Conservation (phyloP, 176 grass and related monocot genomes). For the Carex scoparia region DNA sequence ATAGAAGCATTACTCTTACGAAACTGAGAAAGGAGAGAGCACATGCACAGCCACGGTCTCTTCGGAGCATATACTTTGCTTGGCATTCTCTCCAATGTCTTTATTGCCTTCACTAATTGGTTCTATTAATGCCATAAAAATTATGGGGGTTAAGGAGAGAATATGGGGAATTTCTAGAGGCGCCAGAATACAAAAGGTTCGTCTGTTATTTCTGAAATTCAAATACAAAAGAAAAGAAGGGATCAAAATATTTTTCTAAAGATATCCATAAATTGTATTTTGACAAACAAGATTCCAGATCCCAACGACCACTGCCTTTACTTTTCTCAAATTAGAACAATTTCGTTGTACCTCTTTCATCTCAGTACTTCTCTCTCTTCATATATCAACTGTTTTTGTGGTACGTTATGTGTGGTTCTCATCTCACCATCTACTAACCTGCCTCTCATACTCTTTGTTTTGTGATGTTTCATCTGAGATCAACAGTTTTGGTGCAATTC, state of each 20-base stretch:
- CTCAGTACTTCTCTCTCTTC: not conserved
- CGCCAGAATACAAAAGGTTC: not conserved
- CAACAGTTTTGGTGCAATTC: not conserved
- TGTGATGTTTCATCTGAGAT: not conserved
- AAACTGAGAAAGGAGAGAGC: not conserved
- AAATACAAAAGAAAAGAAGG: not conserved
- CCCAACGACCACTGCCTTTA: not conserved
- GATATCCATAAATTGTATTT: not conserved
- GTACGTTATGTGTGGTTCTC: not conserved
- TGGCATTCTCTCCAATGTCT: conserved; percentile 1
- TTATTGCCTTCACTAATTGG: conserved; percentile 8
- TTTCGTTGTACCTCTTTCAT: conserved; percentile 10
- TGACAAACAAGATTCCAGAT: not conserved
- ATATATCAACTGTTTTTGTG: not conserved
- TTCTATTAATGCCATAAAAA: not conserved
- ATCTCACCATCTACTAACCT: too few species aligned
- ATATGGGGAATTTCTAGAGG: not conserved
- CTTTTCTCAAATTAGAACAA: conserved; percentile 6
- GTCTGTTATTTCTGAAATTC: conserved; percentile 1
- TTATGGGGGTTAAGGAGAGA: not conserved
- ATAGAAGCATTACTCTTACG: not conserved
- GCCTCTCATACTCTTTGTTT: not conserved
- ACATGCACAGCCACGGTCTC: not conserved
- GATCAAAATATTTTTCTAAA: not conserved
- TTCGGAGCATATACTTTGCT: conserved; percentile 3